Conservation (phyloP, 371 early-diverging fungal genomes). For the Homolaphlyctis polyrhiza region DNA sequence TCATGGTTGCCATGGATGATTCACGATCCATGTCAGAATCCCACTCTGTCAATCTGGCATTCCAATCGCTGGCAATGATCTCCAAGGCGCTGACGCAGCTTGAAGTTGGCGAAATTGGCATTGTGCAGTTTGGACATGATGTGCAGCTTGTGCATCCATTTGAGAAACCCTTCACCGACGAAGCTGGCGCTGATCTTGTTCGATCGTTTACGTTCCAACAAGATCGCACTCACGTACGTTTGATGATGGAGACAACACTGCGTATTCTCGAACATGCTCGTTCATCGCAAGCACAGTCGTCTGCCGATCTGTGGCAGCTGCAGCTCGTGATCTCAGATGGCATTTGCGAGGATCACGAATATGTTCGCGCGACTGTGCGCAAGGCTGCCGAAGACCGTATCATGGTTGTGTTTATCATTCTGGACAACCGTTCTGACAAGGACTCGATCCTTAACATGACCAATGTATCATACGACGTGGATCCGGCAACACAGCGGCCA, state of each 20-base stretch:
- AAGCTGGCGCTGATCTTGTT: conserved; percentile 84
- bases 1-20: conserved; percentile 98
- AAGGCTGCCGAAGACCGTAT: conserved; percentile 79
- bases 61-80: conserved; percentile 86
- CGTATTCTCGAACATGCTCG: conserved; percentile 70
- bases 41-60: conserved; percentile 84
- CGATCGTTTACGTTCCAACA: conserved; percentile 89
- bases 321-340: conserved; percentile 96
- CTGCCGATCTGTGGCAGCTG: conserved; percentile 87
- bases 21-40: conserved; percentile 95
- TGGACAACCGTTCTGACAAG: conserved; percentile 68
- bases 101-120: conserved; percentile 88
- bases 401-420: conserved; percentile 91
- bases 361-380: conserved; percentile 73
- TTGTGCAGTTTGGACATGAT: conserved; percentile 88
- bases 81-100: conserved; percentile 88
- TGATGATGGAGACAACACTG: conserved; percentile 76
- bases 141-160: conserved; percentile 88
- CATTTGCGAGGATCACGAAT: conserved; percentile 88
- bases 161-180: conserved; percentile 79
- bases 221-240: conserved; percentile 75
- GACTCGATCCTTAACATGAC: conserved; percentile 88
- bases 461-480: conserved; percentile 70
- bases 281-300: conserved; percentile 16
- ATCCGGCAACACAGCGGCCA: conserved; percentile 53